Evolutionary conservation across 495 filamentous ascomycete species (phyloP), one percentile per base, ranked within the genome.

Genomic region (Trichoderma erinaceum): DNA sequence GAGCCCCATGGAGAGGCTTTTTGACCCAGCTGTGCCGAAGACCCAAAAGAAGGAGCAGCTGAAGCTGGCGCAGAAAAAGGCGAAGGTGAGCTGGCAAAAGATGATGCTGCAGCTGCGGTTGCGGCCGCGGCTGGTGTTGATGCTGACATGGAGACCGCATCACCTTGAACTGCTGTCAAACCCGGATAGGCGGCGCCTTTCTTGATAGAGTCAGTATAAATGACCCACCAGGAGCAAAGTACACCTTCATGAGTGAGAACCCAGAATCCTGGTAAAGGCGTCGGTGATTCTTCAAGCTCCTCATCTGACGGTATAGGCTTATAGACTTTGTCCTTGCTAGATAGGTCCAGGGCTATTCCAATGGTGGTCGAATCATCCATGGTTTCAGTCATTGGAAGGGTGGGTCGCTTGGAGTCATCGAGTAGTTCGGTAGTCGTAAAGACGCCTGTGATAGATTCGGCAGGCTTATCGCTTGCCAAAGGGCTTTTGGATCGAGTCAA

Each of bases 201-300:
- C 64, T 88, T 83, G 67, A 99, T 87, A 2, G 96, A 90, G 35
- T 97, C 92, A 44, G 88, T 85, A 74, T 97, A 97, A 46, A 97
- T 81, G 64, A 97, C 78, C 88, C 93, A 97, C 96, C 96, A 99
- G 23, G 88, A 81, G 27, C 83, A 84, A 10, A 99, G 81, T 12
- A 96, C 80, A 38, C 95, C 95, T 71, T 97, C 92, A 73, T 97
- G 87, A 69, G 95, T 98, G 4, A 99, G 82, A 41, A 93, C 84
- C 81, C 96, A 86, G 16, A 97, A 76, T 3, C 89, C 92, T 2
- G 96, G 96, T n/a, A 97, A 75, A 18, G 96, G 95, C 2, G 88
- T 89, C 15, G 87, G 83, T 3, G 93, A 93, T 48, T 81, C 77
- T 66, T 94, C 86, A 15, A 86, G 77, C 63, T 93, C 89, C 63